Base-by-base conservation (phyloP, 1,284 basidiomycete species). In the Phellopilus nigrolimitatus region DNA sequence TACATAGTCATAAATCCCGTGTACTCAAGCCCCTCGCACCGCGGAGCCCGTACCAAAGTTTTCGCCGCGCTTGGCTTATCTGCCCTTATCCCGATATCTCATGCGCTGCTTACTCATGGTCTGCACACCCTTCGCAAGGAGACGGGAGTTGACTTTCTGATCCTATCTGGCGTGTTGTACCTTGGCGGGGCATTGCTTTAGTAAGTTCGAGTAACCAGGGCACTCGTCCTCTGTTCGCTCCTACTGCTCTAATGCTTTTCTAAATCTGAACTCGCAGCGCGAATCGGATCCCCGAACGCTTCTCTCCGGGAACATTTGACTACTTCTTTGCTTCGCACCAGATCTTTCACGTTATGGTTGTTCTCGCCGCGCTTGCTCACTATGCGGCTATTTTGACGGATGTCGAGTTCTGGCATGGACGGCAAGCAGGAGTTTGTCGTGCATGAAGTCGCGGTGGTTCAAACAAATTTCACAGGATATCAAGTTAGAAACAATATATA, bases 261-360 rank as follows among this genome's bases (percentile, higher is more conserved):
- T 58, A 25, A 37, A 12, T 9, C 49, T 33, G 31, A 33, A n/a
- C 4, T 17, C 57, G 50, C 66, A 93, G 84, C 67, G 90, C 90
- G 33, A 83, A 84, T 59, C 78, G 91, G 47, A 76, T 94, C 49
- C 92, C 93, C 22, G 92, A 95, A 63, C 72, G 82, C 25, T 74
- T 86, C 56, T 73, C 74, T 8, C 91, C 91, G 1, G 91, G 91
- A 46, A 79, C 69, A 56, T 93, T 93, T 63, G 91, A 95, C 69
- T 77, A 79, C 63, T 76, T 93, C 59, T 80, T 85, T 49, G 77
- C 86, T 0, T 91, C 86, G 27, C 91, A 94, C 71, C 86, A 88
- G 67, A 87, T 94, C 61, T 95, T 97, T 68, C 93, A 95, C 64
- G 63, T 80, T 58, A 84, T 82, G 62, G 91, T 95, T 22, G 73